Base-by-base conservation (phyloP, 768 basidiomycete genomes). In the Mrakia blollopis region DNA sequence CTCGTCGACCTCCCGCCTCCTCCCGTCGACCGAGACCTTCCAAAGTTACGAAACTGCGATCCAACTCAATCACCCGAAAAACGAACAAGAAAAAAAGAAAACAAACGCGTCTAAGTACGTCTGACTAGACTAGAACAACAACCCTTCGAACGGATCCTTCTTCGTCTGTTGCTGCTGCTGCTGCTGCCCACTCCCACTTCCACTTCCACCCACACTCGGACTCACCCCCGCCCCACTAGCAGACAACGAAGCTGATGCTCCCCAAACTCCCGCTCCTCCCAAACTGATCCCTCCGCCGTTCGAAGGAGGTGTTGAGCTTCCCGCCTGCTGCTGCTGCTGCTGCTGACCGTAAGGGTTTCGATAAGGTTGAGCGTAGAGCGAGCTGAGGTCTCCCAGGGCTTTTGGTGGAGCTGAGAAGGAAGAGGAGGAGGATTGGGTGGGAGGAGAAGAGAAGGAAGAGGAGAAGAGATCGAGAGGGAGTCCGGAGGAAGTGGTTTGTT, bases 391-490 rank as follows among this genome's bases (percentile, higher is more conserved):
- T 13, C 37, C 60, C 30, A 78, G 41, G 14, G 73, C 41, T 68
- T 67, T 50, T 14, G 39, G 77, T 21, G 73, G 32, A n/a, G n/a
- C 79, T 25, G 72, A 73, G 2, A 35, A 52, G 23, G 41, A 73
- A 2, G 41, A 52, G 23, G 41, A 52, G n/a, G 72, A 57, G 18
- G 81, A 78, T 32, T 73, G 80, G 21, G n/a, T n/a, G n/a, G 80
- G 72, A 41, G 72, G 35, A 57, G 77, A 52, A 50, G 52, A 79
- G 3, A 79, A 77, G 23, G 82, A 78, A 10, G 81, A 74, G 14
- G 81, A 80, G 77, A 83, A 82, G 16, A 83, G 80, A 52, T 84
- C 83, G 61, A 83, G 79, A 9, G 84, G 82, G 9, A 83, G 80
- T 23, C 83, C 82, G n/a, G 80, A 75, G 21, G 77, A 79, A n/a